Evolutionary conservation across 1,284 basidiomycete species (phyloP), one percentile per base, ranked within the genome.

Genomic region (Agroathelia rolfsii): DNA sequence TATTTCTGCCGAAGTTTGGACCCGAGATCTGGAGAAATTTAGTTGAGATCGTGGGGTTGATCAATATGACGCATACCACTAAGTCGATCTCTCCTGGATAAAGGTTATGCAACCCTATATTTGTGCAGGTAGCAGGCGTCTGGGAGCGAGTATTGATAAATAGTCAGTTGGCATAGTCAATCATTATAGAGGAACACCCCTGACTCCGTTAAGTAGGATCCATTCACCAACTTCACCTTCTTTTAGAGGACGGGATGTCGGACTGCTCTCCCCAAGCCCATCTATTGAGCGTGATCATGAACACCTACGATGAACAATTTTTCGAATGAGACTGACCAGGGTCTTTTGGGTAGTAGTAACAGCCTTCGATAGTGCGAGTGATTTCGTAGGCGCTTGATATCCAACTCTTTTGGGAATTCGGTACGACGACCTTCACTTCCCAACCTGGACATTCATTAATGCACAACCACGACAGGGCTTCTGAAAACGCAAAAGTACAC

Each of bases 81-180:
- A 95, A 69, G 53, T 95, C 90, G 23, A 95, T 84, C 49, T 86
- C 62, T 20, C 69, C 77, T 0, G 77, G 77, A 53, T 80, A 94
- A 11, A 95, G 49, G 49, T 94, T 94, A 52, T 94, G 84, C 26
- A 95, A 59, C 1, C 71, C 87, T 36, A 95, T 76, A 48, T 93
- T 94, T 2, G 86, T 68, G 52, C 92, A 95, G 2, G 89, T 86
- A 3, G 90, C 88, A 2, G 88, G 87, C 8, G 88, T 90, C 85
- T 89, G 44, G 19, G 28, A n/a, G 31, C 8, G 4, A 37, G 34
- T 5, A 30, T 32, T 27, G 28, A n/a, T n/a, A n/a, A n/a, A n/a
- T n/a, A n/a, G n/a, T n/a, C n/a, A n/a, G n/a, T n/a, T n/a, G n/a
- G n/a, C n/a, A n/a, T n/a, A n/a, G n/a, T n/a, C n/a, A n/a, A n/a